Conservation (phyloP, 306 rosid species). For the Cicer judaicum region DNA sequence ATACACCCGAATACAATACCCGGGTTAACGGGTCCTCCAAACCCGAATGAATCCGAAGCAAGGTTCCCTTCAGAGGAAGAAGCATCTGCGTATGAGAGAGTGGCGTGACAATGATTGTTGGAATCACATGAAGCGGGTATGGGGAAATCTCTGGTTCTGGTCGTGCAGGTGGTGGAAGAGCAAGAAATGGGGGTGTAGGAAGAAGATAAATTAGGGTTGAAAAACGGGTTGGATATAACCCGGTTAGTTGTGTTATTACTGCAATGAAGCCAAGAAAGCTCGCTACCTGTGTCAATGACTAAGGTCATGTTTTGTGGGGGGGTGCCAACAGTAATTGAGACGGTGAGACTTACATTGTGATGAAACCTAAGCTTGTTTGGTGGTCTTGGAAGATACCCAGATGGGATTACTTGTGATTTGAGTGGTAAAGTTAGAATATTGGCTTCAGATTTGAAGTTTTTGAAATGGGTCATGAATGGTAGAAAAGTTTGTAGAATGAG, state of each 20-base stretch:
- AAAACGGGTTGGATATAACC: constrained; percentile 29
- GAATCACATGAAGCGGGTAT: constrained; percentile 88
- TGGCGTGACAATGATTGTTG: constrained; percentile 81
- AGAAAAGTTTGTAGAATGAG: constrained; percentile 40
- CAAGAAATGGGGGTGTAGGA: constrained; percentile 66
- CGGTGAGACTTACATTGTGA: constrained; percentile 74
- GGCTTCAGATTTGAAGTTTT: constrained; percentile 5
- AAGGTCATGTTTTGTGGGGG: constrained; percentile 87
- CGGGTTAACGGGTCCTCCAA: constrained; percentile 54
- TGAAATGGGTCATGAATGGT: constrained; percentile 1
- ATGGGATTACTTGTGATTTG: constrained; percentile 66
- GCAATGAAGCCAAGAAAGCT: constrained; percentile 88
- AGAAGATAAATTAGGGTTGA: constrained; percentile 58
- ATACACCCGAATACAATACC: constrained; percentile 77
- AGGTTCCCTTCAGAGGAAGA: constrained; percentile 85
- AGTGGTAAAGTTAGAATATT: constrained; percentile 63
- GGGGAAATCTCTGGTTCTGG: constrained; percentile 69
- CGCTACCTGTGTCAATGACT: constrained; percentile 91
- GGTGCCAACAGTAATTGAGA: constrained; percentile 71
- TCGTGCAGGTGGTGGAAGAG: constrained; percentile 74
- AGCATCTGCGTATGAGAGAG: constrained; percentile 79
- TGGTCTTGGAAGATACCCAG: constrained; percentile 62
- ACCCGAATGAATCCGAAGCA: constrained; percentile 68
- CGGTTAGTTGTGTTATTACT: constrained; percentile 47
- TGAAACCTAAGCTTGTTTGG: constrained; percentile 79